Percentiles rank a stretch among this genome's conserved stretches.
These are phyloP conservation scores for Camillea tinctor DNA, from an alignment of 2,329 filamentous ascomycete genomes.

Conservation along the genomic window DNA sequence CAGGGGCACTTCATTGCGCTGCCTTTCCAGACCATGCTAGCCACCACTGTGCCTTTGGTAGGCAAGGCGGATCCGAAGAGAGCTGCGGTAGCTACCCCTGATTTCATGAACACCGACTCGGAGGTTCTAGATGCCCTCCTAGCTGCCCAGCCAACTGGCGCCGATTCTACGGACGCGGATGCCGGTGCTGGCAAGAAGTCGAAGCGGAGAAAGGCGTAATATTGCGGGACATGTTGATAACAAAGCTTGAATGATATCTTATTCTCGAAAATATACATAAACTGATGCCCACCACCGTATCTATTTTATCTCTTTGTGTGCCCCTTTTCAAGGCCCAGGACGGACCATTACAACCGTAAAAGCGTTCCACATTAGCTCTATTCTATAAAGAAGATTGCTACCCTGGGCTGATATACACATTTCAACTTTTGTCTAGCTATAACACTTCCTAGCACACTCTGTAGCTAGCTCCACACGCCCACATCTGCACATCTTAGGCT, in stretches of 20 bases:
- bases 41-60: slow-evolving; percentile 63
- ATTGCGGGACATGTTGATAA: slow-evolving; percentile 22
- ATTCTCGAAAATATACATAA: neutral
- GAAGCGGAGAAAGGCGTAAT: slow-evolving; percentile 35
- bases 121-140: slow-evolving; percentile 48
- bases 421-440: neutral
- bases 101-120: slow-evolving; percentile 40
- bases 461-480: neutral
- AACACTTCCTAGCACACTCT: slow-evolving; percentile 2
- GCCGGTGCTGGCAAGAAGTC: slow-evolving; percentile 27
- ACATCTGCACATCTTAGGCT: slow-evolving; percentile 25
- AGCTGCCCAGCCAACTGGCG: slow-evolving; percentile 25
- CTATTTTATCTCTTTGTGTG: neutral
- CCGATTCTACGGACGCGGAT: slow-evolving; percentile 16
- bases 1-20: slow-evolving; percentile 69
- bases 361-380: neutral
- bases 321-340: neutral
- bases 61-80: slow-evolving; percentile 65
- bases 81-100: slow-evolving; percentile 32
- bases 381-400: neutral
- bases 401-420: neutral
- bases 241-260: slow-evolving; percentile 23
- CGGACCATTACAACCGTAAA: neutral
- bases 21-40: slow-evolving; percentile 78
- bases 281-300: slow-evolving; percentile 2